These are phyloP conservation scores for Coemansia sp. DNA, from an alignment of 192 early-diverging fungal species.

Conservation along the genomic window DNA sequence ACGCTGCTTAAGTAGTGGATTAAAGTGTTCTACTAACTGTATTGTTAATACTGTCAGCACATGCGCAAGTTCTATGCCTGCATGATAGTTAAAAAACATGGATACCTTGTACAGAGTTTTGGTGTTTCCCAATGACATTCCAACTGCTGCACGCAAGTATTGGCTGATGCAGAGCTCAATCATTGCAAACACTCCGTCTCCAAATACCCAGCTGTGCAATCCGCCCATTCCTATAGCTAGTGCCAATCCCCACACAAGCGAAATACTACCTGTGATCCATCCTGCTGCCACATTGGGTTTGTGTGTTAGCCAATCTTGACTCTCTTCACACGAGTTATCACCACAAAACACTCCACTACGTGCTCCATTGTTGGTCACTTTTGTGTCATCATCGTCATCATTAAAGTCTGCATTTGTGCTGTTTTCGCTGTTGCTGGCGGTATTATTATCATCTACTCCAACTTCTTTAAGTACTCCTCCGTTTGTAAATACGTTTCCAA, in stretches of 20 bases:
- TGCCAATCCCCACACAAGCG: background rate
- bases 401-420: background rate
- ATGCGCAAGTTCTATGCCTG: slow-evolving; percentile 17
- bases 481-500: background rate
- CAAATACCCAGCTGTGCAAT: slow-evolving; percentile 12
- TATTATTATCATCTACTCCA: background rate
- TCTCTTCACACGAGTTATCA: background rate
- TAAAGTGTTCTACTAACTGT: slow-evolving; percentile 16
- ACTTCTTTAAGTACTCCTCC: background rate
- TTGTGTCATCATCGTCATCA: background rate
- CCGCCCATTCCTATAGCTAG: slow-evolving; percentile 8
- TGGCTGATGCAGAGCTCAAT: slow-evolving; percentile 23
- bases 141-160: slow-evolving; percentile 17
- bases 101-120: slow-evolving; percentile 22
- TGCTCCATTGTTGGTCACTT: background rate
- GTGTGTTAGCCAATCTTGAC: slow-evolving; percentile 26
- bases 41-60: slow-evolving; percentile 10
- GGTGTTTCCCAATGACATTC: background rate
- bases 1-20: slow-evolving; percentile 6
- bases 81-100: slow-evolving; percentile 29
- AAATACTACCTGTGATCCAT: slow-evolving; percentile 16
- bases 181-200: slow-evolving; percentile 28
- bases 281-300: slow-evolving; percentile 20
- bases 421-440: background rate
- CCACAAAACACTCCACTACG: slow-evolving; percentile 10